Evolutionary conservation across 2,329 filamentous ascomycete species (phyloP).

Genomic region (Ophiocordyceps unilateralis): DNA sequence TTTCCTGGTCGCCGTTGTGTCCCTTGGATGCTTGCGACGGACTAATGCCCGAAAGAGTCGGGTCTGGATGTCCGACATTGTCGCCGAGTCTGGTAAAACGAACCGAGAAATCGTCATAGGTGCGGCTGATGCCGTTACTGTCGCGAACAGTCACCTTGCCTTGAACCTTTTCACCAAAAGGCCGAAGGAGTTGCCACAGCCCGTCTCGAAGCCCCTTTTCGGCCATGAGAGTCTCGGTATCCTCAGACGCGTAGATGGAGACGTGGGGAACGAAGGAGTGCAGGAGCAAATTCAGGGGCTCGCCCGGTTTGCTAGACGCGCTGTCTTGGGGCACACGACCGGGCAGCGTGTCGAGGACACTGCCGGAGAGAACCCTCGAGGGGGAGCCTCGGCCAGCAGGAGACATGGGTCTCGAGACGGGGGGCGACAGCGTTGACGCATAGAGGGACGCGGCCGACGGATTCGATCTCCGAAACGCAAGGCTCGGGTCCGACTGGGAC

Average conservation of each 20-base stretch:
- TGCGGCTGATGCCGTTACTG: conserved; percentile 66
- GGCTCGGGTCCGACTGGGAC: conserved; percentile 32
- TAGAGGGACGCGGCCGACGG: conserved; percentile 44
- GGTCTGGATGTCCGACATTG: conserved; percentile 33
- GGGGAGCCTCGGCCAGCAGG: conserved; percentile 43
- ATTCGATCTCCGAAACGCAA: conserved; percentile 36
- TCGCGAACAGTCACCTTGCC: conserved; percentile 85
- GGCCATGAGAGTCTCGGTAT: conserved; percentile 63
- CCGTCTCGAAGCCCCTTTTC: conserved; percentile 76
- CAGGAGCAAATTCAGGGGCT: conserved; percentile 51
- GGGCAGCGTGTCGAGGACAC: conserved; percentile 33
- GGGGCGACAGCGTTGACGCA: conserved; percentile 49
- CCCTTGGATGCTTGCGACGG: conserved; percentile 21
- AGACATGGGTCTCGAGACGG: conserved; percentile 50
- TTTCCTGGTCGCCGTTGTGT: conserved; percentile 10
- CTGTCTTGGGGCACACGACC: conserved; percentile 26
- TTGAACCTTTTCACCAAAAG: conserved; percentile 75
- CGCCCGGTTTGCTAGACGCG: conserved; percentile 27
- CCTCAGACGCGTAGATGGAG: conserved; percentile 68
- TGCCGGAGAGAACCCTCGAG: conserved; percentile 37
- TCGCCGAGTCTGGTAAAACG: conserved; percentile 62
- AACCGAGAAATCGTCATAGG: conserved; percentile 79
- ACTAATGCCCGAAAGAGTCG: conserved; percentile 12
- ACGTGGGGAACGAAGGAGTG: conserved; percentile 81
- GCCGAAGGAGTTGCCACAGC: conserved; percentile 69